phyloP scores from a whole-genome alignment of 768 basidiomycete genomes.

The Boletus rex-veris region DNA sequence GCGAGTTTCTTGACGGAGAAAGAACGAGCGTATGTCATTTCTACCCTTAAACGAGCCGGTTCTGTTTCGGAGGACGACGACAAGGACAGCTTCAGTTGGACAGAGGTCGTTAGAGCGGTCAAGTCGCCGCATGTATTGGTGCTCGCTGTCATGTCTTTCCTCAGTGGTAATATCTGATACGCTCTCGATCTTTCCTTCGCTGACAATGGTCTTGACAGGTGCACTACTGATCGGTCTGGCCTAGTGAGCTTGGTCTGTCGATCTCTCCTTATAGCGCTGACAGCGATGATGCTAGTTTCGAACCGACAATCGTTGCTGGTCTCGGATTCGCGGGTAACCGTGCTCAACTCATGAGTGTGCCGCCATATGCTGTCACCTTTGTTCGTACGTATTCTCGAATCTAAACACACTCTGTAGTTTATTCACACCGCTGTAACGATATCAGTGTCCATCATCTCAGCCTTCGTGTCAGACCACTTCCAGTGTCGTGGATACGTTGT shows the following conservation, averaged over 20 bases:
- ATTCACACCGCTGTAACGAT: not conserved
- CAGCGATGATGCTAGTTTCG: conserved; percentile 47
- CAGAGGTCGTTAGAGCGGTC: conserved; percentile 48
- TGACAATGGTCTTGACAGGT: conserved; percentile 13
- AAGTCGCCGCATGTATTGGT: conserved; percentile 55
- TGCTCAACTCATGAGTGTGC: conserved; percentile 62
- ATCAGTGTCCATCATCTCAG: conserved; percentile 38
- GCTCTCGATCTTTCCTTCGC: not conserved
- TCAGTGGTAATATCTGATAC: conserved; percentile 37
- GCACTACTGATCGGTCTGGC: conserved; percentile 13
- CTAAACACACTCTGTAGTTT: not conserved
- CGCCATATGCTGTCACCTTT: conserved; percentile 11
- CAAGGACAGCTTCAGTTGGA: conserved; percentile 52
- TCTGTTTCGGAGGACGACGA: conserved; percentile 40
- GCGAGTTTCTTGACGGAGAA: conserved; percentile 49
- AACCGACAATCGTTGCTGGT: conserved; percentile 59
- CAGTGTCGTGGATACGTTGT: conserved; percentile 46
- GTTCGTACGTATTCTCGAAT: conserved; percentile 38
- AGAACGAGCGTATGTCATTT: conserved; percentile 47
- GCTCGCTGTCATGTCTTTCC: conserved; percentile 48
- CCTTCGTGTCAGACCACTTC: conserved; percentile 52
- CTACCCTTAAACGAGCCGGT: conserved; percentile 18
- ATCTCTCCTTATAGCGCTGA: conserved; percentile 30
- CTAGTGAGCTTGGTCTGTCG: conserved; percentile 20
- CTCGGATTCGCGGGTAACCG: conserved; percentile 52